Evolutionary conservation across 2,329 filamentous ascomycete genomes (phyloP).

Genomic region (Ophiocordyceps unilateralis): DNA sequence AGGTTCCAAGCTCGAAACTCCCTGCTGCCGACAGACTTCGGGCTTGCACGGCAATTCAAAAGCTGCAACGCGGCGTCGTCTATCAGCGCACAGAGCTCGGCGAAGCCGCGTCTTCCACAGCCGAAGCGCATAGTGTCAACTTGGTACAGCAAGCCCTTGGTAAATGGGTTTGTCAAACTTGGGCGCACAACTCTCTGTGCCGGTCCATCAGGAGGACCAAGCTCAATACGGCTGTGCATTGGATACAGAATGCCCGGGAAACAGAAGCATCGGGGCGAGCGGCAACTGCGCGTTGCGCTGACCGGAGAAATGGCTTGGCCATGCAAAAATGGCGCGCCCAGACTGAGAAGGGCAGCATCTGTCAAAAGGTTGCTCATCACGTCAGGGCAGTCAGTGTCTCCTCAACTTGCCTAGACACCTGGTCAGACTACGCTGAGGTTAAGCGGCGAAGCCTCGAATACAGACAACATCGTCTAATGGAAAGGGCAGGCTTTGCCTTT

Average conservation of each 20-base stretch:
- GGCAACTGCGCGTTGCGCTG: background rate
- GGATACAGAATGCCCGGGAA: background rate
- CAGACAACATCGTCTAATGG: slow-evolving; percentile 5
- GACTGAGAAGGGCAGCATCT: background rate
- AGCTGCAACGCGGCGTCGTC: slow-evolving; percentile 14
- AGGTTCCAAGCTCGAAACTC: slow-evolving; percentile 13
- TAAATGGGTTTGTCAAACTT: slow-evolving; percentile 12
- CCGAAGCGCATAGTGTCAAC: slow-evolving; percentile 6
- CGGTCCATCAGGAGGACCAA: slow-evolving; percentile 6
- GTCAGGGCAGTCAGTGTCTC: slow-evolving; percentile 6
- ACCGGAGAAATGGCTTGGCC: background rate
- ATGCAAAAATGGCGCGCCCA: background rate
- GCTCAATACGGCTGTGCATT: background rate
- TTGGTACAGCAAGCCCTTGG: slow-evolving; percentile 7
- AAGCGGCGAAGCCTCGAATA: slow-evolving; percentile 9
- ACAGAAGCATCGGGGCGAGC: background rate
- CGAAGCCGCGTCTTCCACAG: slow-evolving; percentile 8
- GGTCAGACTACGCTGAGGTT: slow-evolving; percentile 14
- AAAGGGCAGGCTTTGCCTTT: slow-evolving; percentile 9
- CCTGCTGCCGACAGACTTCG: slow-evolving; percentile 14
- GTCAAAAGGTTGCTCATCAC: slow-evolving; percentile 3
- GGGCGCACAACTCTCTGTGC: slow-evolving; percentile 7
- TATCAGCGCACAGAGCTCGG: slow-evolving; percentile 12
- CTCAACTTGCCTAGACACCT: slow-evolving; percentile 11
- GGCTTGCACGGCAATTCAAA: slow-evolving; percentile 13